Percentiles rank a stretch among this genome's conserved stretches.
phyloP scores from a whole-genome alignment of 345 rosid species.

The Eutrema heterophyllum region DNA sequence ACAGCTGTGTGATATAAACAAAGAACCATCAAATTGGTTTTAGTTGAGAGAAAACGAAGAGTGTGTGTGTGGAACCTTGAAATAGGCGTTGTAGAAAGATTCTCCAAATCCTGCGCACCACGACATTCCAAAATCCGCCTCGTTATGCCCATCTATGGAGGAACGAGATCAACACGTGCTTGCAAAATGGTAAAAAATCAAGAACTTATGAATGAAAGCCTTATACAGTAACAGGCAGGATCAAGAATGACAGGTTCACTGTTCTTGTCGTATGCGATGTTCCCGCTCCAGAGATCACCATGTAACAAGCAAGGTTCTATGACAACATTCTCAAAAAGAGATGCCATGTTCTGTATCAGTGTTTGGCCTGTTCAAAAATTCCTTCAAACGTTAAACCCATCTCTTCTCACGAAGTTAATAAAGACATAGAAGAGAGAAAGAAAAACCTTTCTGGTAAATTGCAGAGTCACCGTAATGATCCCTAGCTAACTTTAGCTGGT shows the following conservation, averaged over 20 bases:
- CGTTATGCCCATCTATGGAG: conserved; percentile 73
- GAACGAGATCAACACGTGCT: not conserved
- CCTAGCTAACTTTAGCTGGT: conserved; percentile 70
- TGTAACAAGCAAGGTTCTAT: conserved; percentile 87
- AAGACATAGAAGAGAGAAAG: not conserved
- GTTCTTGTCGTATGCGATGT: conserved; percentile 67
- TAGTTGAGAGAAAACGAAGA: not conserved
- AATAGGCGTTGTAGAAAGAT: conserved; percentile 74
- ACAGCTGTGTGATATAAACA: not conserved
- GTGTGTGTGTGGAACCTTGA: conserved; percentile 48
- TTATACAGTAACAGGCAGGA: conserved; percentile 91
- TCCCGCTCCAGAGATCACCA: conserved; percentile 99
- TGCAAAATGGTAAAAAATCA: not conserved
- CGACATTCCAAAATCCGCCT: conserved; percentile 97
- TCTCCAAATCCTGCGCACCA: conserved; percentile 94
- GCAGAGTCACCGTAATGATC: conserved; percentile 70
- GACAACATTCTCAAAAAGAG: conserved; percentile 59
- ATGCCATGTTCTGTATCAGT: conserved; percentile 64
- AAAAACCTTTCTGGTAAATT: conserved; percentile 69
- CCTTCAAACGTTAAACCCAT: not conserved
- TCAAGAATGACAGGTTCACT: conserved; percentile 90
- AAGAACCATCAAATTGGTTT: not conserved
- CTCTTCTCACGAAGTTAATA: not conserved
- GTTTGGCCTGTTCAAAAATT: conserved; percentile 49
- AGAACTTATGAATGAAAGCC: conserved; percentile 2